Base-by-base conservation (phyloP, 306 rosid species). In the Dryas alaskensis region DNA sequence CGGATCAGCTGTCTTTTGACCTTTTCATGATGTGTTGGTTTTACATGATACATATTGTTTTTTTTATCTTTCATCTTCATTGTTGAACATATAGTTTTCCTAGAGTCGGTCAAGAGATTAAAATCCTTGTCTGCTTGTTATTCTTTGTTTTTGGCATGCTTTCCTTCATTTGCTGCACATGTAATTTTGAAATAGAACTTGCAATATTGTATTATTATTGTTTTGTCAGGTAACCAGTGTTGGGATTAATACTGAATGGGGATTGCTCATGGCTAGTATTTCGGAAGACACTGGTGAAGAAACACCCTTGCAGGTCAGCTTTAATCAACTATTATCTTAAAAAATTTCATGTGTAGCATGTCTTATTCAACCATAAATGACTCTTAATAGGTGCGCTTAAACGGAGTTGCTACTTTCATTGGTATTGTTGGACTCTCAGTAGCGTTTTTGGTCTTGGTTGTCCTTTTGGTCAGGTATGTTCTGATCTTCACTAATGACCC, bases 201-300 rank as follows among this genome's bases (percentile, higher is more conserved):
- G 27, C 31, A 60, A 9, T 46, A 6, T 46, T 7, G 22, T 47
- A 43, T 25, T 58, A 16, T 59, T 37, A 48, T 73, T 76, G 0
- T 50, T 77, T 74, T 74, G 13, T 53, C 70, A 95, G 99, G 99
- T 92, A 50, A 89, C 92, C 0, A 82, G 96, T 82, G 99, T 95
- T 78, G 99, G 99, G 69, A 19, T 84, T 60, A 92, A 95, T 86
- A 95, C 99, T 55, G 99, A 95, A 81, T 95, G 98, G 98, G 98
- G 99, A 69, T 86, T 95, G 85, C 93, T 95, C 43, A 95, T 95
- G 99, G 95, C 99, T 78, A 95, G 97, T 82, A 95, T 95, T 81
- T 89, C 98, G 22, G 99, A 95, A 81, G 99, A 95, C 84, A 90
- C 85, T 25, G 99, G 98, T 62, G 98, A 95, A 83, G 99, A 95